Percentiles rank a stretch among this genome's conserved stretches.
phyloP scores from a whole-genome alignment of 2,329 filamentous ascomycete species.

The Ophiosphaerella herpotricha region DNA sequence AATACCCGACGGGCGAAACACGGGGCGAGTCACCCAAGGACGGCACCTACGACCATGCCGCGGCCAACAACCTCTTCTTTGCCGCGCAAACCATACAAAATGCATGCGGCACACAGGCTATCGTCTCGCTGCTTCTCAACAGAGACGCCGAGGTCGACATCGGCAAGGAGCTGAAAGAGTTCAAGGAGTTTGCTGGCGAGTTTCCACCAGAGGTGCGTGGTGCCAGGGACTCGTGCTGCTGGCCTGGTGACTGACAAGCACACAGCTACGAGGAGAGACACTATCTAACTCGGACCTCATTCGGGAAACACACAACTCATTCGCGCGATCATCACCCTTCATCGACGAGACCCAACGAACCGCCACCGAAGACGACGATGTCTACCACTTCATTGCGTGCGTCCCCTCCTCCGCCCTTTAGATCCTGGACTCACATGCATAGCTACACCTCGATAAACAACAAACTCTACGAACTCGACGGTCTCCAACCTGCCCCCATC shows the following conservation, averaged over 20 bases:
- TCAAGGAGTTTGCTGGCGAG: conserved; percentile 85
- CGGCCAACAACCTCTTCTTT: conserved; percentile 83
- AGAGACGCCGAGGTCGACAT: conserved; percentile 73
- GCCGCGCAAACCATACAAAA: conserved; percentile 98
- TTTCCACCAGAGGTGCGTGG: conserved; percentile 66
- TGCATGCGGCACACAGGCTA: conserved; percentile 93
- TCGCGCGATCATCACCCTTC: conserved; percentile 87
- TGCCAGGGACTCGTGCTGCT: not conserved
- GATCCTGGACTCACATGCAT: not conserved
- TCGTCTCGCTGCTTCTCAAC: conserved; percentile 90
- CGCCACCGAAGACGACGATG: conserved; percentile 77
- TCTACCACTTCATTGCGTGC: conserved; percentile 91
- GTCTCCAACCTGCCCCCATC: conserved; percentile 90
- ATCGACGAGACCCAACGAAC: conserved; percentile 83
- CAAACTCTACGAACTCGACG: conserved; percentile 90
- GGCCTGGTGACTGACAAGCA: conserved; percentile 7
- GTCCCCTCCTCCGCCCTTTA: not conserved
- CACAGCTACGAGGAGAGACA: conserved; percentile 69
- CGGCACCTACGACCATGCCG: conserved; percentile 77
- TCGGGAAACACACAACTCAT: conserved; percentile 79
- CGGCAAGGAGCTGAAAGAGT: conserved; percentile 71
- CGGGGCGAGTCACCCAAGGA: conserved; percentile 72
- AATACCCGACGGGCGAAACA: conserved; percentile 78
- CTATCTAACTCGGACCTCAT: conserved; percentile 67
- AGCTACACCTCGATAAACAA: conserved; percentile 79